These are phyloP conservation scores for Boehmeria nivea DNA, from an alignment of 306 rosid species.

Conservation along the genomic window DNA sequence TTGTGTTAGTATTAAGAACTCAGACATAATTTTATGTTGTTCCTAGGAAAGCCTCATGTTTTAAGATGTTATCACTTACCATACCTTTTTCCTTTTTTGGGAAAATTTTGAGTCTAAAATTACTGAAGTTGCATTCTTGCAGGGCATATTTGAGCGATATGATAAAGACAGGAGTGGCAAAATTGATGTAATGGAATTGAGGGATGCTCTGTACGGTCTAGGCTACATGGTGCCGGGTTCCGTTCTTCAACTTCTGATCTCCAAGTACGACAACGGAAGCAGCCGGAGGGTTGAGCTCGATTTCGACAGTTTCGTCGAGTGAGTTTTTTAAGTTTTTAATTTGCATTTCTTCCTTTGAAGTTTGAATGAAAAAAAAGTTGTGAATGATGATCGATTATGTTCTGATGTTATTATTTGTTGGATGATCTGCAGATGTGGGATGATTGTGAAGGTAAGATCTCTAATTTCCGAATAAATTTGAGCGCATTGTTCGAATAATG, in stretches of 20 bases:
- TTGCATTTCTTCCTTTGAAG: too few relatives aligned
- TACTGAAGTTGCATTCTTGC: slow-evolving; percentile 15
- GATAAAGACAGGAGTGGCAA: slow-evolving; percentile 84
- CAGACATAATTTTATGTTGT: too few relatives aligned
- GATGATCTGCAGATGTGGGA: slow-evolving; percentile 68
- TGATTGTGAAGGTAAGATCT: slow-evolving; percentile 71
- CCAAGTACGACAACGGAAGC: slow-evolving; percentile 62
- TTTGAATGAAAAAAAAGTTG: background rate
- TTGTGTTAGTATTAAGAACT: too few relatives aligned
- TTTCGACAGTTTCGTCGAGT: slow-evolving; percentile 81
- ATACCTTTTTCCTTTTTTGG: too few relatives aligned
- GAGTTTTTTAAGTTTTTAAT: slow-evolving; percentile 29
- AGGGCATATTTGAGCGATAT: slow-evolving; percentile 79
- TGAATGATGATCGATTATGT: too few relatives aligned
- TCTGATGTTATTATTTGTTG: slow-evolving; percentile 36
- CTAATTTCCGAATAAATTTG: background rate
- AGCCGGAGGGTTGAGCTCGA: slow-evolving; percentile 54
- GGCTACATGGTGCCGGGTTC: slow-evolving; percentile 68
- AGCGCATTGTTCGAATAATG: background rate
- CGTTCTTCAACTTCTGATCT: slow-evolving; percentile 64
- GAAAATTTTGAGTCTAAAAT: background rate
- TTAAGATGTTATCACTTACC: too few relatives aligned
- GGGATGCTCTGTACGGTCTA: slow-evolving; percentile 85
- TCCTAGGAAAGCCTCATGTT: too few relatives aligned
- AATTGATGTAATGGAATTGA: slow-evolving; percentile 70